phyloP scores from a whole-genome alignment of 179 eudicot species.

The Actinidia arguta region DNA sequence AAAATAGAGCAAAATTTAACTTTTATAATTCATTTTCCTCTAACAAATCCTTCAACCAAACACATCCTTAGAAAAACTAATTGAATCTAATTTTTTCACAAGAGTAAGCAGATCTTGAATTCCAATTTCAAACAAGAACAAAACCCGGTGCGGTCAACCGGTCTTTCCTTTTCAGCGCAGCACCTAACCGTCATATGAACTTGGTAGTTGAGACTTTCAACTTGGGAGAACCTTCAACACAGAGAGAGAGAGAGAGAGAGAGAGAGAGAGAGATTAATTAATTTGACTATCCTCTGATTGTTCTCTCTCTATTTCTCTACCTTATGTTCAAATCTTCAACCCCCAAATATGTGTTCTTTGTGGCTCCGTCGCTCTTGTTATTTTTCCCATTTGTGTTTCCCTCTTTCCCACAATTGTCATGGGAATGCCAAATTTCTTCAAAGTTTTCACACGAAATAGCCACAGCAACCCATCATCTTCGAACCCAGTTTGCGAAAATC shows the following conservation, averaged over 20 bases:
- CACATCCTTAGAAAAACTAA: too few relatives aligned
- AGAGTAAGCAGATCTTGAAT: too few relatives aligned
- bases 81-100: too few relatives aligned
- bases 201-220: slow-evolving; percentile 39
- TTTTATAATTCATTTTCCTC: too few relatives aligned
- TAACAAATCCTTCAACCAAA: too few relatives aligned
- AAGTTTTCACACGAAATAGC: slow-evolving; percentile 19
- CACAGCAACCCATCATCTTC: background rate
- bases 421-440: slow-evolving; percentile 33
- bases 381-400: background rate
- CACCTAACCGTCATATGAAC: slow-evolving; percentile 33
- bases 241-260: background rate
- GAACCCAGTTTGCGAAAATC: slow-evolving; percentile 28
- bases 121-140: too few relatives aligned
- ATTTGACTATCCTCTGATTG: background rate
- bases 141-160: too few relatives aligned
- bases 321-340: slow-evolving; percentile 34
- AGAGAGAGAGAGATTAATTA: background rate
- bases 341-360: slow-evolving; percentile 21
- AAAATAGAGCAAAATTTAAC: too few relatives aligned
- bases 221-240: background rate
- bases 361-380: slow-evolving; percentile 19
- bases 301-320: slow-evolving; percentile 21
- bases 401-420: slow-evolving; percentile 7
- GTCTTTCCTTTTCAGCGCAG: too few relatives aligned